A percentile compares a stretch with the other conserved stretches of the same genome.
These are phyloP conservation scores for Sindora glabra DNA, from an alignment of 306 rosid genomes.

Conservation along the genomic window DNA sequence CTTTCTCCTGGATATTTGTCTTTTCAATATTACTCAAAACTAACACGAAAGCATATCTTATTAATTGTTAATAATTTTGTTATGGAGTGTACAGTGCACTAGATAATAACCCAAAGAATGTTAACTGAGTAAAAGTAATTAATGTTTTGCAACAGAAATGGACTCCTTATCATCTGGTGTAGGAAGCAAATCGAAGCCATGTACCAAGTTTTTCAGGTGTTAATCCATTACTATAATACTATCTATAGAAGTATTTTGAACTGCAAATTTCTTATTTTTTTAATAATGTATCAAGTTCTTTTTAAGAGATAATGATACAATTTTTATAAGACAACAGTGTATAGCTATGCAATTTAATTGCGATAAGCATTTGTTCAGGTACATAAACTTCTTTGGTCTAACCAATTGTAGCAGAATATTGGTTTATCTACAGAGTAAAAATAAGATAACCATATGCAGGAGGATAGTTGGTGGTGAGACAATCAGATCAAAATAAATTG, in stretches of 20 bases:
- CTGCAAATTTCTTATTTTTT: slow-evolving; percentile 15
- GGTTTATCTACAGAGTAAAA: slow-evolving; percentile 18
- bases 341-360: slow-evolving; percentile 35
- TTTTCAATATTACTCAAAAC: slow-evolving; percentile 1
- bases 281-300: slow-evolving; percentile 18
- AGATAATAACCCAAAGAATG: slow-evolving; percentile 41
- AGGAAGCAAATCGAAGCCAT: slow-evolving; percentile 99
- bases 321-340: slow-evolving; percentile 25
- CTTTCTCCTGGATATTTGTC: neutral
- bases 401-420: slow-evolving; percentile 29
- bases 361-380: slow-evolving; percentile 59
- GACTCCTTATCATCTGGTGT: slow-evolving; percentile 85
- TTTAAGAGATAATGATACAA: slow-evolving; percentile 22
- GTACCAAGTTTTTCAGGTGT: slow-evolving; percentile 99
- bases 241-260: slow-evolving; percentile 39
- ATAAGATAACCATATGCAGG: slow-evolving; percentile 26
- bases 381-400: slow-evolving; percentile 29
- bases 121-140: slow-evolving; percentile 67
- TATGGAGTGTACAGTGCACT: slow-evolving; percentile 19
- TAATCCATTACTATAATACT: slow-evolving; percentile 67
- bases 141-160: slow-evolving; percentile 94
- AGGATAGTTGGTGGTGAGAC: slow-evolving; percentile 4
- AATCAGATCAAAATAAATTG: slow-evolving; percentile 12
- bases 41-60: neutral
- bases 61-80: slow-evolving; percentile 4